These are phyloP conservation scores for Inga laurina DNA, from an alignment of 306 rosid genomes.

Conservation along the genomic window DNA sequence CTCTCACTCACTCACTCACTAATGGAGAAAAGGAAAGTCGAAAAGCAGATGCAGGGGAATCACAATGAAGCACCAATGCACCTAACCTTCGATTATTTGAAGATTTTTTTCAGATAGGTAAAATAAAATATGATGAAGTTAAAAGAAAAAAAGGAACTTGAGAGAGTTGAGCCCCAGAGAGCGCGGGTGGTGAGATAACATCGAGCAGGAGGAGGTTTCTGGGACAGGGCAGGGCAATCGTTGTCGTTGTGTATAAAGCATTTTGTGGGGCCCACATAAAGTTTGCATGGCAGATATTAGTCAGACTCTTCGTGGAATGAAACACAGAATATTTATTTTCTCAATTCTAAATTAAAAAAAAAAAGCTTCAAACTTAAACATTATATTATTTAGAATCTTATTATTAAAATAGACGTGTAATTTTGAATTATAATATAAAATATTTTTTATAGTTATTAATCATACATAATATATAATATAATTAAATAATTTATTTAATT, in stretches of 20 bases:
- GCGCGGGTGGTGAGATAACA: neutral
- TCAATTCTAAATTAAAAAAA: neutral
- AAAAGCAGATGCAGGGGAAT: neutral
- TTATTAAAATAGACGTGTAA: no score
- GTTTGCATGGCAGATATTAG: neutral
- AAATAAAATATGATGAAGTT: neutral
- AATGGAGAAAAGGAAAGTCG: neutral
- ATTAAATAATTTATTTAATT: no score
- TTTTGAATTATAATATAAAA: no score
- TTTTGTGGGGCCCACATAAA: constrained; percentile 1
- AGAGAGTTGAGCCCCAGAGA: neutral
- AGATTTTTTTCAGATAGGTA: neutral
- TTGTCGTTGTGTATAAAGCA: neutral
- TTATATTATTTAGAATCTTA: no score
- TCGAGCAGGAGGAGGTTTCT: neutral
- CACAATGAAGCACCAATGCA: neutral
- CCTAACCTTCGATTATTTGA: neutral
- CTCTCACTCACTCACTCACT: neutral
- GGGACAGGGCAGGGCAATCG: neutral
- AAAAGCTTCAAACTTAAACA: neutral
- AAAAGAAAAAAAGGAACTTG: neutral
- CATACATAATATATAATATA: rapidly evolving
- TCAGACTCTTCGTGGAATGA: neutral
- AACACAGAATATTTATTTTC: neutral
- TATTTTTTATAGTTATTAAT: no score